Conservation (phyloP, 1,284 basidiomycete genomes). For the Waitea zeae region DNA sequence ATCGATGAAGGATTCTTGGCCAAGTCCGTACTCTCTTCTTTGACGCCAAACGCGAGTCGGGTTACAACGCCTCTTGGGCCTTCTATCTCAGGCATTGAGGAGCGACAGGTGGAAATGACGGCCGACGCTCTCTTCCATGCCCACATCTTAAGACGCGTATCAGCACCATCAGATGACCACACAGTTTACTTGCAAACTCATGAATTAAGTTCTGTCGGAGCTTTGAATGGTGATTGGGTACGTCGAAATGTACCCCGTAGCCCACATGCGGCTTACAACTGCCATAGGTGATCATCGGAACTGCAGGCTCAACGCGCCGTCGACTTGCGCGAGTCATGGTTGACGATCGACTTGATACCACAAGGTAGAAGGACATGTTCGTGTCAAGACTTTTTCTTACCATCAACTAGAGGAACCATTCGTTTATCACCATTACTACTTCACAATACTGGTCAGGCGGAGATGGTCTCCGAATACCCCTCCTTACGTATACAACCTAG, state of each 20-base stretch:
- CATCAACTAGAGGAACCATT: slow-evolving; percentile 17
- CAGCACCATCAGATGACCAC: slow-evolving; percentile 19
- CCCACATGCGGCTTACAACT: slow-evolving; percentile 1
- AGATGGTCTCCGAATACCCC: slow-evolving; percentile 9
- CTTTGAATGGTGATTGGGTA: slow-evolving; percentile 84
- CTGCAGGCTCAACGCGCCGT: not conserved
- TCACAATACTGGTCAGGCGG: slow-evolving; percentile 24
- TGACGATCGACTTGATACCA: too few species aligned
- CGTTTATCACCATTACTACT: slow-evolving; percentile 40
- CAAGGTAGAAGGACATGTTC: too few species aligned
- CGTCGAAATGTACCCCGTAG: slow-evolving; percentile 10
- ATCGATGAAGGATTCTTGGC: slow-evolving; percentile 63
- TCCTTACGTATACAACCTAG: slow-evolving; percentile 24
- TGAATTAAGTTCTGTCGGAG: slow-evolving; percentile 57
- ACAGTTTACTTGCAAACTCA: slow-evolving; percentile 39
- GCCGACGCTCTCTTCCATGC: too few species aligned
- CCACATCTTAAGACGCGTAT: too few species aligned
- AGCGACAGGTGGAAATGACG: too few species aligned
- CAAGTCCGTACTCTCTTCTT: slow-evolving; percentile 18
- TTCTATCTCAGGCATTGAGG: too few species aligned
- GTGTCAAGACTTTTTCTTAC: not conserved
- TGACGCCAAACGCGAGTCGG: too few species aligned
- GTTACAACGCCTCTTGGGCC: too few species aligned
- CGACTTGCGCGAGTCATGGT: not conserved
- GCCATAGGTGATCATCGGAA: slow-evolving; percentile 5